Evolutionary conservation across 2,329 filamentous ascomycete genomes (phyloP), one percentile per base, ranked within the genome.

Genomic region (Fusarium sulawesiense): DNA sequence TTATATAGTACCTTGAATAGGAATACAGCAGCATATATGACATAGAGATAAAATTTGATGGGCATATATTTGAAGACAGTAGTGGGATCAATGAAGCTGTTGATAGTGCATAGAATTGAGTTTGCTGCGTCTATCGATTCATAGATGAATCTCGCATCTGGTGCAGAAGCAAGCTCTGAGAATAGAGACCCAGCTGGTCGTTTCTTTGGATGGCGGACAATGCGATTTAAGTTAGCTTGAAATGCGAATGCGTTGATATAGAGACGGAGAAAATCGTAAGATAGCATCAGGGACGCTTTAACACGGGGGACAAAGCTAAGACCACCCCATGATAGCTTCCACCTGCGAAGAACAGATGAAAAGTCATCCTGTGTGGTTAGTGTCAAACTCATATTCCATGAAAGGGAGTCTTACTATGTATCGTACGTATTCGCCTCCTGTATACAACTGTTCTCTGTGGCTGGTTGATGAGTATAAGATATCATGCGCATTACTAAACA

Each of bases 181-280:
- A 85, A 88, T 9, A 81, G 81, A 10, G 80, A 76, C 74, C 51
- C 76, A 70, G 41, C 76, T 71, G 67, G 81, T 74, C 21, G 75
- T 73, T 70, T 79, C 78, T 48, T 77, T 13, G 71, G 69, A 41
- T 72, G 60, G 10, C 75, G 48, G 7, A 83, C 68, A 80, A 78
- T 58, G 78, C 86, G 74, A 84, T 86, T 71, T 79, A 88, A 51
- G 87, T 89, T 91, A 4, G 91, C 91, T 75, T 93, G 91, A 70
- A 93, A 93, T 3, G 91, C 91, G 75, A 93, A 93, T 0, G 91
- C 91, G 62, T 92, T 92, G 51, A 91, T 91, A 76, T 93, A 93
- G 1, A 93, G 83, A 9, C 91, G 85, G 3, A 93, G 80, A 73
- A 92, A 93, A 71, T 93, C 90, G 73, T 92, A 92, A 0, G 90